phyloP scores from a whole-genome alignment of 371 early-diverging fungal species.

The Mortierella sp. region DNA sequence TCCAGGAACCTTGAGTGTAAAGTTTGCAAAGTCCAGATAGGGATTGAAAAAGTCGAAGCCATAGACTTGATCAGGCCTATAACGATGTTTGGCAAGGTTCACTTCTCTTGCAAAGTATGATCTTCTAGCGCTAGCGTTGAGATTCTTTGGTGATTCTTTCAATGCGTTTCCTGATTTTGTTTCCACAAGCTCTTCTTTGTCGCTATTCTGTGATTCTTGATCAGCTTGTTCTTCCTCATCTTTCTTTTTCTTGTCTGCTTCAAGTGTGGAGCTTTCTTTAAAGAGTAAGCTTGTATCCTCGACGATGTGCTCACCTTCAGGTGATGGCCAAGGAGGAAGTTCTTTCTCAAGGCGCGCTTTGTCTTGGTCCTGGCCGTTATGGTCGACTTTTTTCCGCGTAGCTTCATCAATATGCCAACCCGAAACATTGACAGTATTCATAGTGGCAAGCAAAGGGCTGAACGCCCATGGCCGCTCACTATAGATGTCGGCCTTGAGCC shows the following conservation, averaged over 20 bases:
- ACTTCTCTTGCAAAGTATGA: constrained; percentile 26
- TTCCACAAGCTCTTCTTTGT: constrained; percentile 20
- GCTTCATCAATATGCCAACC: constrained; percentile 35
- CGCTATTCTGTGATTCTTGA: not conserved
- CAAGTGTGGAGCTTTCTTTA: not conserved
- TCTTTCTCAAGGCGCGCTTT: constrained; percentile 29
- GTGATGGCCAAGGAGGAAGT: constrained; percentile 59
- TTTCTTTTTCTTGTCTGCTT: not conserved
- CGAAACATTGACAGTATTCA: constrained; percentile 73
- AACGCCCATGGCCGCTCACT: constrained; percentile 81
- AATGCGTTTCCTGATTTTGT: constrained; percentile 21
- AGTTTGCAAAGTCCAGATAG: constrained; percentile 70
- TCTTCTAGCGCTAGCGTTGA: constrained; percentile 17
- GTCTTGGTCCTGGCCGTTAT: constrained; percentile 13
- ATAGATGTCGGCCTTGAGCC: constrained; percentile 79
- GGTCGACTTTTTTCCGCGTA: constrained; percentile 19
- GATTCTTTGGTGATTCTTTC: constrained; percentile 25
- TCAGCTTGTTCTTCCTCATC: not conserved
- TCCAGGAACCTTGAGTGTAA: constrained; percentile 70
- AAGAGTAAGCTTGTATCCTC: constrained; percentile 56
- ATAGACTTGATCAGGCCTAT: constrained; percentile 67
- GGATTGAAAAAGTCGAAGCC: constrained; percentile 78
- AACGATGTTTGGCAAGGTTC: constrained; percentile 57
- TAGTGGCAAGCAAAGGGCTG: constrained; percentile 79
- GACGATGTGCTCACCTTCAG: constrained; percentile 57